Conservation (phyloP, 306 rosid species). For the Carpinus viminea region DNA sequence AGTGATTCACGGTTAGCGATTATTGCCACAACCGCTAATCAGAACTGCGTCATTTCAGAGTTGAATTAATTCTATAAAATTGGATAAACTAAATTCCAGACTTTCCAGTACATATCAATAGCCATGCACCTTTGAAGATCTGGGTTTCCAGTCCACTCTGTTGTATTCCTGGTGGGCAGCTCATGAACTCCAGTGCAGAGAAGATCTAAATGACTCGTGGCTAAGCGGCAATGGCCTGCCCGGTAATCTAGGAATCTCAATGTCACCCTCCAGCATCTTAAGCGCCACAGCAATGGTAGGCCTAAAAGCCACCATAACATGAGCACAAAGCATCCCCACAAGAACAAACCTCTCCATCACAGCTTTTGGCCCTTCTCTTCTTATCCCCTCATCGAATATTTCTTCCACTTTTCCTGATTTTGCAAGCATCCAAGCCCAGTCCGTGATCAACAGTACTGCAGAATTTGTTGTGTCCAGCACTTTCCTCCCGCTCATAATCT, state of each 20-base stretch:
- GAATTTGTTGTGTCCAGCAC: constrained; percentile 57
- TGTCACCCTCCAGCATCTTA: constrained; percentile 84
- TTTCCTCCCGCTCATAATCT: constrained; percentile 76
- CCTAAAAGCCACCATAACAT: constrained; percentile 83
- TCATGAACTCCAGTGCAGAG: constrained; percentile 31
- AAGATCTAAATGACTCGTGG: constrained; percentile 59
- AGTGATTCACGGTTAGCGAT: too few relatives aligned
- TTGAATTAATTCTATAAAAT: background rate
- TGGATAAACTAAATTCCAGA: too few relatives aligned
- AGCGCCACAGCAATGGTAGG: constrained; percentile 78
- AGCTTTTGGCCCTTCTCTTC: constrained; percentile 57
- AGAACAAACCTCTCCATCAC: constrained; percentile 77
- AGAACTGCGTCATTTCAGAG: too few relatives aligned
- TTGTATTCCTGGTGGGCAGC: background rate
- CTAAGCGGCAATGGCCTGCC: constrained; percentile 76
- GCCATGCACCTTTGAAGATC: too few relatives aligned
- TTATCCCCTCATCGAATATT: constrained; percentile 46
- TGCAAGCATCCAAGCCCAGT: constrained; percentile 79
- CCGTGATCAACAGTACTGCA: constrained; percentile 53
- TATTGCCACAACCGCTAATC: too few relatives aligned
- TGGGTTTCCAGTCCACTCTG: too few relatives aligned
- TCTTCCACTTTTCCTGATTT: constrained; percentile 56
- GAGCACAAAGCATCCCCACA: constrained; percentile 87
- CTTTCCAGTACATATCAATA: too few relatives aligned
- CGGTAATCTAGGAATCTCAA: constrained; percentile 70